phyloP scores from a whole-genome alignment of 441 rosid genomes.

The Adansonia gregorii region DNA sequence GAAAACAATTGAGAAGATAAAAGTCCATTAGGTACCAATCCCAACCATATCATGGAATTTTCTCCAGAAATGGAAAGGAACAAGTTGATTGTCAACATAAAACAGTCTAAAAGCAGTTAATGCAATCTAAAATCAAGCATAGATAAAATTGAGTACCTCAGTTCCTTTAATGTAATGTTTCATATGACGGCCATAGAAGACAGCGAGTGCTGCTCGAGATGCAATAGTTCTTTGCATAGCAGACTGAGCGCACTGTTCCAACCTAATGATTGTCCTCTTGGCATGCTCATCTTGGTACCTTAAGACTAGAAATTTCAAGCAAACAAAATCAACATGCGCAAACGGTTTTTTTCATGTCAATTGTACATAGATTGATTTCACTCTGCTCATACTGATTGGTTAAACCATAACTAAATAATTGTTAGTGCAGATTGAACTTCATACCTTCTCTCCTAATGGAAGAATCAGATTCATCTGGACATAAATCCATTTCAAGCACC shows the following conservation, averaged over 20 bases:
- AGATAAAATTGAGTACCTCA: conserved; percentile 46
- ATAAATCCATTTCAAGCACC: conserved; percentile 55
- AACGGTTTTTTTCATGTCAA: not conserved
- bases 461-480: conserved; percentile 42
- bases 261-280: conserved; percentile 58
- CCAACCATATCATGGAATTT: not conserved
- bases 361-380: not conserved
- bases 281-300: conserved; percentile 57
- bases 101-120: conserved; percentile 2
- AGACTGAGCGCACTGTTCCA: conserved; percentile 68
- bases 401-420: conserved; percentile 28
- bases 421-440: not conserved
- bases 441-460: conserved; percentile 41
- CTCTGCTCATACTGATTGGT: conserved; percentile 14
- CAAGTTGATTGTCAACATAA: not conserved
- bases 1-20: conserved; percentile 11
- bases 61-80: conserved; percentile 5
- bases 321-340: conserved; percentile 22
- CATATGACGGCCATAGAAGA: conserved; percentile 60
- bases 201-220: conserved; percentile 69
- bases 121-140: conserved; percentile 3
- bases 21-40: not conserved
- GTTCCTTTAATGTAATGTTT: conserved; percentile 58
- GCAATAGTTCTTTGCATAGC: conserved; percentile 58
- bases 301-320: conserved; percentile 38